These are phyloP conservation scores for Dentipellis fragilis DNA, from an alignment of 768 basidiomycete genomes.

Conservation along the genomic window DNA sequence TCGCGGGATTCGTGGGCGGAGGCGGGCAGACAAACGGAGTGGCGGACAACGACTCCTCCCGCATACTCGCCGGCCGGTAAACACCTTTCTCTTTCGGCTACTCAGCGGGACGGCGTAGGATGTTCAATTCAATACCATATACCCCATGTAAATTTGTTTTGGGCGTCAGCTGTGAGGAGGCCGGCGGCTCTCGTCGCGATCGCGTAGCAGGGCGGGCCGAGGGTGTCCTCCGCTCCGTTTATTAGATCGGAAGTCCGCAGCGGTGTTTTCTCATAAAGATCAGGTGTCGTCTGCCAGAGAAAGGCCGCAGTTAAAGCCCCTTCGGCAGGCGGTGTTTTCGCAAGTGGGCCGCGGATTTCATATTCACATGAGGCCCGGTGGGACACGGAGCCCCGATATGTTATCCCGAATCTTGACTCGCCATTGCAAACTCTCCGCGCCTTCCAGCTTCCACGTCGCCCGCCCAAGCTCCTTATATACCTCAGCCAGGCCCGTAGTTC, in stretches of 20 bases:
- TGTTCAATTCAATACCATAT: background rate
- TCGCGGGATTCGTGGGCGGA: slow-evolving; percentile 51
- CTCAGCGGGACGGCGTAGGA: background rate
- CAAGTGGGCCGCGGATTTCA: background rate
- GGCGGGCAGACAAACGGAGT: slow-evolving; percentile 35
- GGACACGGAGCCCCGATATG: slow-evolving; percentile 11
- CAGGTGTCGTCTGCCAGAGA: background rate
- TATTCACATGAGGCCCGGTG: background rate
- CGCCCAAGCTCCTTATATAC: slow-evolving; percentile 2
- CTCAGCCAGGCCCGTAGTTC: background rate
- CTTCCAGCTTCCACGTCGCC: slow-evolving; percentile 5
- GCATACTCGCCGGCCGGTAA: slow-evolving; percentile 17
- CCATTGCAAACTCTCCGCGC: background rate
- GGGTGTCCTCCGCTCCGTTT: background rate
- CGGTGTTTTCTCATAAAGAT: background rate
- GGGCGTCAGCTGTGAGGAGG: background rate
- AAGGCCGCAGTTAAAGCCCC: background rate
- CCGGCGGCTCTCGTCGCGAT: background rate
- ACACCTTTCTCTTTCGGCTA: background rate
- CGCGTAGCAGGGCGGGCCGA: background rate
- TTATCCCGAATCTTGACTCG: slow-evolving; percentile 3
- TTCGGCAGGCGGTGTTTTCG: background rate
- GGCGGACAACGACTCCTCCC: slow-evolving; percentile 18
- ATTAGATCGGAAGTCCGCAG: background rate
- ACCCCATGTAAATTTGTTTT: background rate